Evolutionary conservation across 805 yeast species (phyloP), one percentile per base, ranked within the genome.

Genomic region (Candida boleticola): DNA sequence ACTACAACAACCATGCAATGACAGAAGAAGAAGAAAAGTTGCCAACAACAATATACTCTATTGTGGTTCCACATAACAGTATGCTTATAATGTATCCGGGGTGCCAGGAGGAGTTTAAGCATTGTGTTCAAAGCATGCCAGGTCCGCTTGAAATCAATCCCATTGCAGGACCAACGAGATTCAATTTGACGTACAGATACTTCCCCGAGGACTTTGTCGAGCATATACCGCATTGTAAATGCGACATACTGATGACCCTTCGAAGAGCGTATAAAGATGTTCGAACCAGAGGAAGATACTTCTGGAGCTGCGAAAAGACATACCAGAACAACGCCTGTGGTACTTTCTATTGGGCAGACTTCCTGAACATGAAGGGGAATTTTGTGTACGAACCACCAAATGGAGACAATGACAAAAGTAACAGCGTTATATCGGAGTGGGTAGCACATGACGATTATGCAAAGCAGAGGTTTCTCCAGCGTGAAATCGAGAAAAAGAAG

Each of bases 61-160:
- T 83, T 1, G 83, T 80, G n/a, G 54, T 83, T 2, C 84, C 87
- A 0, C 89, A 86, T 56, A 86, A 86, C 53, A 73, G 86, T 6
- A 57, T 86, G 29, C 52, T 85, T 2, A 60, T 86, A 2, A 85
- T 86, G 95, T 80, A 82, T 45, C 84, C 88, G 1, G 89, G 88
- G 0, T 81, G 86, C 46, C 95, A 86, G 55, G 95, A 86, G 48
- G 78, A 76, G 39, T 86, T 63, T 55, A 84, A 80, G 52, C 95
- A 87, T 53, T 66, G 80, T 44, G 78, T 86, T 0, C 63, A 67
- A 41, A 61, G 79, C 0, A 55, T 75, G 39, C 55, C 68, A 29
- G 72, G 75, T 20, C 66, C 76, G 3, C 77, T 70, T 3, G 74
- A 75, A 41, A 64, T 68, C 34, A 51, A 57, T 51, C 35, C 59